Evolutionary conservation across 164 flowering plant species (phyloP).

Genomic region (Liriodendron chinense): DNA sequence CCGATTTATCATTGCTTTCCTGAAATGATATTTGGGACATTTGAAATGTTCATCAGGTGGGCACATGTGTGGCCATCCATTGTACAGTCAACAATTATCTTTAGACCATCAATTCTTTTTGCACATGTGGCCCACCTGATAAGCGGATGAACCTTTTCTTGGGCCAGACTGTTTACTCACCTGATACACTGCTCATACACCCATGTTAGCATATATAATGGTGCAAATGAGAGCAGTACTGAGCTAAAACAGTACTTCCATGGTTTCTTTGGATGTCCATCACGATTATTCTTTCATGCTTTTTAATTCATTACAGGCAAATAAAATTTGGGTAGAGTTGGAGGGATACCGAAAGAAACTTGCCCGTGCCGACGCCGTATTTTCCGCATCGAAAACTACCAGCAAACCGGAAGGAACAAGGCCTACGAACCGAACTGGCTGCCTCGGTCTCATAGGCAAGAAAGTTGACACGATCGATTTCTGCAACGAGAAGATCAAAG

Average conservation of each 20-base stretch:
- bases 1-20: neutral
- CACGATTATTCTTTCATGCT: neutral
- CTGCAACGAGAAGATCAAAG: slow-evolving; percentile 67
- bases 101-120: too few species aligned
- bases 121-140: too few species aligned
- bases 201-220: too few species aligned
- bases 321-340: slow-evolving; percentile 65
- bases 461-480: slow-evolving; percentile 77
- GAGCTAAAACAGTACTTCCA: too few species aligned
- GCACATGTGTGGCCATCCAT: too few species aligned
- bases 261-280: neutral
- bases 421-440: slow-evolving; percentile 67
- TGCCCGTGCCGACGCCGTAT: slow-evolving; percentile 71
- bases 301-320: slow-evolving; percentile 38
- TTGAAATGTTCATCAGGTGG: neutral
- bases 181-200: too few species aligned
- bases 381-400: slow-evolving; percentile 43
- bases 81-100: too few species aligned
- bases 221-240: too few species aligned
- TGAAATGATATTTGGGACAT: neutral
- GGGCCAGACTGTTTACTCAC: too few species aligned
- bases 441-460: slow-evolving; percentile 68
- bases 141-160: too few species aligned
- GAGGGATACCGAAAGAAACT: slow-evolving; percentile 81
- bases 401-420: slow-evolving; percentile 56